Evolutionary conservation across 2,329 filamentous ascomycete species (phyloP).

Genomic region (Trichocomaceae sp.): DNA sequence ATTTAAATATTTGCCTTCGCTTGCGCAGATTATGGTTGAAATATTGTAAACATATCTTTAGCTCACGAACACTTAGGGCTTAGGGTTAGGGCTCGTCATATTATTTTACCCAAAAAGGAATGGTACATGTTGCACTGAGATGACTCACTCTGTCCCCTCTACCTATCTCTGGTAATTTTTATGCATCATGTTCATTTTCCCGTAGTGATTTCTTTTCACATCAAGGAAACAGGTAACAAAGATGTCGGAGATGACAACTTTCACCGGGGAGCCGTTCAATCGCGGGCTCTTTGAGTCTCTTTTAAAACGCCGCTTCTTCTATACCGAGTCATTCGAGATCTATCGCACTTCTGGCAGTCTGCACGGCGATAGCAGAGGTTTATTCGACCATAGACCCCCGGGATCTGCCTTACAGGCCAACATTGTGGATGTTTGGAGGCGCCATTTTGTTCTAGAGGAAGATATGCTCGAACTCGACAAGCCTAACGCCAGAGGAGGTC

Average conservation of each 20-base stretch:
- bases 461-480: slow-evolving; percentile 91
- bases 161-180: no score
- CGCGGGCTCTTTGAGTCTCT: slow-evolving; percentile 73
- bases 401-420: slow-evolving; percentile 80
- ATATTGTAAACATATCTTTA: no score
- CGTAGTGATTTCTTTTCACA: neutral
- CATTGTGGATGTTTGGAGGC: slow-evolving; percentile 82
- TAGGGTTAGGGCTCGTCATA: neutral
- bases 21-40: neutral
- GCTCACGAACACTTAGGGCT: neutral
- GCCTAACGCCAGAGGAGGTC: slow-evolving; percentile 85
- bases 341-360: slow-evolving; percentile 44
- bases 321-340: slow-evolving; percentile 91
- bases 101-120: neutral
- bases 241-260: slow-evolving; percentile 9
- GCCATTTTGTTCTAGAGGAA: slow-evolving; percentile 88
- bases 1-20: neutral
- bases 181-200: neutral
- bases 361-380: slow-evolving; percentile 67
- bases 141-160: neutral
- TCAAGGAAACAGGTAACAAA: neutral
- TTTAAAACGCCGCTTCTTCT: slow-evolving; percentile 83
- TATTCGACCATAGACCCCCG: slow-evolving; percentile 92
- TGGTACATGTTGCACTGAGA: neutral
- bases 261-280: slow-evolving; percentile 80